Percentiles rank a stretch among this genome's conserved stretches.
These are phyloP conservation scores for Begonia loranthoides DNA, from an alignment of 306 rosid genomes.

Conservation along the genomic window DNA sequence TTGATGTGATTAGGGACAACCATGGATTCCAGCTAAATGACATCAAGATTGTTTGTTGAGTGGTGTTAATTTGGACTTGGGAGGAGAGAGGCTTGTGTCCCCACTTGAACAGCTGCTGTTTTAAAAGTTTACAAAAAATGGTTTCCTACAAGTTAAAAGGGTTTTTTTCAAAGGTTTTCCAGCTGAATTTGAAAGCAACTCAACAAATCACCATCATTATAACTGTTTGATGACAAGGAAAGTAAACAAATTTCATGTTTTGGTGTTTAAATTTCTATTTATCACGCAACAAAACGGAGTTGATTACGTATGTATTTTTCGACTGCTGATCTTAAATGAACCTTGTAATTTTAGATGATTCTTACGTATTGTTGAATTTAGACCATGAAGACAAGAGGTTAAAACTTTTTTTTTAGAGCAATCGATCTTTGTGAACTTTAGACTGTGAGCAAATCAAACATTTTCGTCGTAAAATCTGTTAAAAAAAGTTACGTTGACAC, in stretches of 20 bases:
- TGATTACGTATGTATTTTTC: too few species aligned
- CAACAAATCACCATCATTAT: conserved; percentile 4
- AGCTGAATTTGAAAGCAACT: conserved; percentile 39
- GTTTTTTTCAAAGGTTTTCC: conserved; percentile 23
- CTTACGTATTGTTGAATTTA: too few species aligned
- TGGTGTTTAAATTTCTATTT: not conserved
- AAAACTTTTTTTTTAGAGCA: too few species aligned
- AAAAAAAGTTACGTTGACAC: too few species aligned
- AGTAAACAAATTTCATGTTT: not conserved
- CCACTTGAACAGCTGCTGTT: conserved; percentile 53
- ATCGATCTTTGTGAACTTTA: too few species aligned
- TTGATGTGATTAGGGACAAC: too few species aligned
- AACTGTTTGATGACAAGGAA: conserved; percentile 6
- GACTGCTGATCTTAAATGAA: too few species aligned
- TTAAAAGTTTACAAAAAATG: conserved; percentile 21
- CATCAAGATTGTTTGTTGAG: not conserved
- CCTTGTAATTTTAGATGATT: too few species aligned
- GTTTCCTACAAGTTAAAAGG: conserved; percentile 33
- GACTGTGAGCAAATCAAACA: too few species aligned
- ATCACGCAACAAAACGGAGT: too few species aligned
- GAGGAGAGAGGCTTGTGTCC: conserved; percentile 15
- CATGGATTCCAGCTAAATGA: conserved; percentile 26
- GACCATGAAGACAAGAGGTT: too few species aligned
- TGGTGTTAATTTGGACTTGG: conserved; percentile 16
- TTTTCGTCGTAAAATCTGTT: too few species aligned